These are phyloP conservation scores for Colletotrichum sp. DNA, from an alignment of 2,329 filamentous ascomycete genomes.

Conservation along the genomic window DNA sequence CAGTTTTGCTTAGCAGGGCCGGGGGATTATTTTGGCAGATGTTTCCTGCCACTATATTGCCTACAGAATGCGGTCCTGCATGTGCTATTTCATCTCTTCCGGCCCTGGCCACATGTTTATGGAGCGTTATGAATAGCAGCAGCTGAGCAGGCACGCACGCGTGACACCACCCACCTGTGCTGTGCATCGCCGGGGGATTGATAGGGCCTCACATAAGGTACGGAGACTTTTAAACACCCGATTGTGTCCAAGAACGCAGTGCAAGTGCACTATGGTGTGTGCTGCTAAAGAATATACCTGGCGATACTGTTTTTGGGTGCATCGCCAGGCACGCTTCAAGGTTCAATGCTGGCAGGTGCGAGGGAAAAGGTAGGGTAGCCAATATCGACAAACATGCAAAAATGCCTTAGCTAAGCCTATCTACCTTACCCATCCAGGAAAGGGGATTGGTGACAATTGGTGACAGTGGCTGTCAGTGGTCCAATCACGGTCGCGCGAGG, in stretches of 20 bases:
- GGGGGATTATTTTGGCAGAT: neutral
- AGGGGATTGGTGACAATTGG: neutral
- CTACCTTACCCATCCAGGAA: neutral
- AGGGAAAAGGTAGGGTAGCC: conserved; percentile 11
- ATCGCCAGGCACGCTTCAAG: neutral
- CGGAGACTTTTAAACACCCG: neutral
- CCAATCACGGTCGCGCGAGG: neutral
- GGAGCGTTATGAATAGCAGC: conserved; percentile 2
- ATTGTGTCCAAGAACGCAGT: neutral
- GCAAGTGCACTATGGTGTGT: neutral
- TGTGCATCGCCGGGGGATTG: neutral
- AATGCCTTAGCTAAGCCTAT: neutral
- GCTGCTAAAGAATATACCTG: neutral
- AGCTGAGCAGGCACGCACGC: neutral
- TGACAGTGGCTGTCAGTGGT: neutral
- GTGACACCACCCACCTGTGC: neutral
- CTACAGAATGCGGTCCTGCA: neutral
- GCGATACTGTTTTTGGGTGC: neutral
- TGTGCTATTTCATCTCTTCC: neutral
- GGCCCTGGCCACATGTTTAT: neutral
- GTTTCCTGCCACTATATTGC: neutral
- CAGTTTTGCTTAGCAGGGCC: neutral
- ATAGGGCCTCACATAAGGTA: conserved; percentile 6
- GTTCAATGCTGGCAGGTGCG: neutral
- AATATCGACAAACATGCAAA: conserved; percentile 18